Conservation (phyloP, 1,284 basidiomycete species). For the Cryptococcus hybrid region DNA sequence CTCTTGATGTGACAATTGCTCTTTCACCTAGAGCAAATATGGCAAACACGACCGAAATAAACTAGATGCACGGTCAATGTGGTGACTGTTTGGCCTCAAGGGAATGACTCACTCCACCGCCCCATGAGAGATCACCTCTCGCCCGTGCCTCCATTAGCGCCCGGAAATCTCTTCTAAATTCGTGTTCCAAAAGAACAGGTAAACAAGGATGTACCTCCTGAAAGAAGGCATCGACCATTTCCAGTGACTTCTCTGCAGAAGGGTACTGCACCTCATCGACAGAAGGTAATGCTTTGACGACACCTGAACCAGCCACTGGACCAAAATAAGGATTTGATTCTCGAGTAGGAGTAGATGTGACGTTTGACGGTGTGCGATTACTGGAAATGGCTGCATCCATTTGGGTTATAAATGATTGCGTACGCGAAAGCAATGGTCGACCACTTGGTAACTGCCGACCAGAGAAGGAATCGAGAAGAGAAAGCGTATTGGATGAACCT, state of each 20-base stretch:
- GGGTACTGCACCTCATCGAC: slow-evolving; percentile 86
- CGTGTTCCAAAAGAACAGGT: slow-evolving; percentile 77
- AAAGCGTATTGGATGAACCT: slow-evolving; percentile 85
- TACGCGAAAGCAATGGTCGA: background rate
- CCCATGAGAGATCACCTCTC: slow-evolving; percentile 12
- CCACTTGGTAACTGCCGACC: background rate
- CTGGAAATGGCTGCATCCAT: slow-evolving; percentile 6
- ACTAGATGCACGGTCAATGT: slow-evolving; percentile 50
- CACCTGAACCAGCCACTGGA: slow-evolving; percentile 81
- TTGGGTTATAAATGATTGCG: slow-evolving; percentile 3
- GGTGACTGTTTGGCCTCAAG: background rate
- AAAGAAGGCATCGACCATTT: slow-evolving; percentile 83
- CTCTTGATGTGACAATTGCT: slow-evolving; percentile 55
- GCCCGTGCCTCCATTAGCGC: slow-evolving; percentile 64
- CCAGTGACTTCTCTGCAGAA: slow-evolving; percentile 73
- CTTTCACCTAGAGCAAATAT: slow-evolving; percentile 73
- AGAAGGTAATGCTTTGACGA: slow-evolving; percentile 73
- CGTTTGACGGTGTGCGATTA: slow-evolving; percentile 8
- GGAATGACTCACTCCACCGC: slow-evolving; percentile 18
- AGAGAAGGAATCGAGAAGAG: slow-evolving; percentile 81
- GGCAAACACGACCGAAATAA: slow-evolving; percentile 79
- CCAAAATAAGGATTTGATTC: slow-evolving; percentile 80
- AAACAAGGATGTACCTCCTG: slow-evolving; percentile 76
- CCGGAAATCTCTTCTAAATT: slow-evolving; percentile 69
- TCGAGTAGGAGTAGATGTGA: slow-evolving; percentile 51